Evolutionary conservation across 352 stramenopile species (phyloP).

Genomic region (Phytophthora melonis): DNA sequence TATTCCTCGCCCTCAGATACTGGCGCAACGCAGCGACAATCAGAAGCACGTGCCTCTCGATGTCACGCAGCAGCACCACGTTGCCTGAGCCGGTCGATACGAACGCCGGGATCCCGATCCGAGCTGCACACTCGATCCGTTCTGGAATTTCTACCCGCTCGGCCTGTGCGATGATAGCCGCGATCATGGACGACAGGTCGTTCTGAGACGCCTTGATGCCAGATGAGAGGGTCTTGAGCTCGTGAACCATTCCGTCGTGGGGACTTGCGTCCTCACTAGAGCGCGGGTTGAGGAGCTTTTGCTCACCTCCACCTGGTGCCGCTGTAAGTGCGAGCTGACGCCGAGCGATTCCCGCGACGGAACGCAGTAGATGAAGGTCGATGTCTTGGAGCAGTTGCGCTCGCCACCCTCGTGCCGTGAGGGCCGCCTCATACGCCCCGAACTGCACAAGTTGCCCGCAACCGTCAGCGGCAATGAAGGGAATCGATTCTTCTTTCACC

Average conservation of each 20-base stretch:
- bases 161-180: slow-evolving; percentile 27
- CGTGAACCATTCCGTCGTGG: slow-evolving; percentile 7
- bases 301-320: background rate
- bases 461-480: slow-evolving; percentile 25
- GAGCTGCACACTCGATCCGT: slow-evolving; percentile 10
- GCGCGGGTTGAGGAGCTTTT: slow-evolving; percentile 1
- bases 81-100: slow-evolving; percentile 27
- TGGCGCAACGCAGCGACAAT: slow-evolving; percentile 26
- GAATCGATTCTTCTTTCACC: slow-evolving; percentile 17
- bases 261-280: background rate
- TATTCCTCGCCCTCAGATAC: slow-evolving; percentile 22
- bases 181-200: slow-evolving; percentile 35
- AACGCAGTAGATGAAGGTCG: slow-evolving; percentile 34
- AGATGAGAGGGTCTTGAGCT: slow-evolving; percentile 13
- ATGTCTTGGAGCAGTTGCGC: slow-evolving; percentile 35
- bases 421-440: slow-evolving; percentile 29
- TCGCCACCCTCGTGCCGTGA: slow-evolving; percentile 30
- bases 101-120: slow-evolving; percentile 27
- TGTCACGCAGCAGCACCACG: slow-evolving; percentile 29
- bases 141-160: slow-evolving; percentile 9
- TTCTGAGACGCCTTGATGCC: slow-evolving; percentile 31
- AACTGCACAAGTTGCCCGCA: slow-evolving; percentile 21
- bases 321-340: slow-evolving; percentile 13
- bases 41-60: slow-evolving; percentile 27
- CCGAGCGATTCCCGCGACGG: slow-evolving; percentile 26